These are phyloP conservation scores for Stellera chamaejasme DNA, from an alignment of 345 rosid species.

Conservation along the genomic window DNA sequence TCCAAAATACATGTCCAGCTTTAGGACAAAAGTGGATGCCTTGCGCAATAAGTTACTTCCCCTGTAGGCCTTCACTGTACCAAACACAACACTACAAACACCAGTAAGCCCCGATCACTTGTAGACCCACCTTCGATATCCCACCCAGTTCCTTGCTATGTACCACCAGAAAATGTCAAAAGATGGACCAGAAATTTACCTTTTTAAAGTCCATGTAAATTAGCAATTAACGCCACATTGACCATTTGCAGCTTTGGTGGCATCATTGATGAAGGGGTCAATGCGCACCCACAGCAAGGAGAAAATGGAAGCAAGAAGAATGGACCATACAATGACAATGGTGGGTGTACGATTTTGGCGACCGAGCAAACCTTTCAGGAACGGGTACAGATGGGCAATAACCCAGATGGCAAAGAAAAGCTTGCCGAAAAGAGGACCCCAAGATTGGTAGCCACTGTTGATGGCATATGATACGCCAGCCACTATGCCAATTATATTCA, in stretches of 20 bases:
- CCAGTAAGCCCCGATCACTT: neutral
- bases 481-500: constrained; percentile 92
- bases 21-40: neutral
- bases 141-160: constrained; percentile 15
- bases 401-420: constrained; percentile 98
- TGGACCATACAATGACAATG: constrained; percentile 96
- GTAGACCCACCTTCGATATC: neutral
- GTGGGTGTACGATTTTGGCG: constrained; percentile 97
- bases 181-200: constrained; percentile 5
- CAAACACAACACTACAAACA: no score
- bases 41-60: no score
- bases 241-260: constrained; percentile 43
- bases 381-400: constrained; percentile 92
- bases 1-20: neutral
- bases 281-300: constrained; percentile 98
- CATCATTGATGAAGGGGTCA: constrained; percentile 62
- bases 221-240: constrained; percentile 72
- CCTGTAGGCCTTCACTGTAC: no score
- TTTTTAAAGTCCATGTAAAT: neutral
- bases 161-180: constrained; percentile 17
- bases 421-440: constrained; percentile 98
- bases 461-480: constrained; percentile 96
- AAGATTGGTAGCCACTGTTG: constrained; percentile 97
- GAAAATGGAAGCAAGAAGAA: constrained; percentile 96
- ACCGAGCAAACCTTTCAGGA: constrained; percentile 95